Base-by-base conservation (phyloP, 108 stramenopile genomes). In the Epithemia pelagica region DNA sequence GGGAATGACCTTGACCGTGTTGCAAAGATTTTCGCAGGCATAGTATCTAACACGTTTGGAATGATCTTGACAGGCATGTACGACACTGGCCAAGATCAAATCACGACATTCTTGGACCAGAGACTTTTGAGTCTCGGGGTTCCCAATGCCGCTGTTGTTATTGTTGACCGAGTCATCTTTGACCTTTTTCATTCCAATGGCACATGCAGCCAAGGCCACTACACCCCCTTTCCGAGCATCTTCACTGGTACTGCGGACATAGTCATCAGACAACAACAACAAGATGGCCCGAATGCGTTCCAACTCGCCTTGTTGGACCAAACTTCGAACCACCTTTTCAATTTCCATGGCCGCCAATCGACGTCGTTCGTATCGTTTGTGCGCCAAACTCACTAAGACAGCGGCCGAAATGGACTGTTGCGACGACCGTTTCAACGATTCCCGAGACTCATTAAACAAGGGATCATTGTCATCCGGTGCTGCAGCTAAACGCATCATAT, bases 331-430 rank as follows among this genome's bases (percentile, higher is more conserved):
- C n/a, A 89, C 88, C 72, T 90, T 91, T 81, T 91, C 88, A 74
- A 94, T 94, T 69, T 94, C 92, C 88, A 91, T 90, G 60, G 92
- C 89, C 1, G 92, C 92, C 62, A 94, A 74, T 53, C 89, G 74
- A 19, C 92, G 74, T 52, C 92, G 85, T 74, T 94, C 92, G 64
- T 94, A 89, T 27, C 89, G 82, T 67, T 94, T 94, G 73, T 94
- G 92, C 37, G 92, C 92, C 69, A 94, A 62, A 31, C 79, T 79
- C n/a, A 90, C 92, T 28, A 94, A 64, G 0, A 94, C 89, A 30
- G 89, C 86, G 7, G 92, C 85, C 57, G 76, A 82, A 10, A 94
- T 87, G 54, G 76, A 75, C 64, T 94, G 92, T 70, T 94, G 92
- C 67, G 83, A 87, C 15, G 77, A 69, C 53, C 89, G 80, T 32